Evolutionary conservation across 495 filamentous ascomycete genomes (phyloP).

Genomic region (Penicillium waksmanii): DNA sequence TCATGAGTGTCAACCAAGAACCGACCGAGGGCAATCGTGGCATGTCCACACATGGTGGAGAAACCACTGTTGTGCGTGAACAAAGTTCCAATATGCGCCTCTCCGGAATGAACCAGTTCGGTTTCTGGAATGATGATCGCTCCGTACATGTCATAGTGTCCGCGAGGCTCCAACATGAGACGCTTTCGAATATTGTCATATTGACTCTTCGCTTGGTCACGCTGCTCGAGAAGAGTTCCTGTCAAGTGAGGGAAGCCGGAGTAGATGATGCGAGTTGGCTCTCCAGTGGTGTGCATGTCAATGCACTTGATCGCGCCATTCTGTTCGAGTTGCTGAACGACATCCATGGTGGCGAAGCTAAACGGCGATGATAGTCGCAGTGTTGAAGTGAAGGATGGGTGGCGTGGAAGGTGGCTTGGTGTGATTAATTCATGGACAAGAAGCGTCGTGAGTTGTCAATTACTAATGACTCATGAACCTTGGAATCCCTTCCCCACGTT

Average conservation of each 20-base stretch:
- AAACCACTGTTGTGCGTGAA: slow-evolving; percentile 72
- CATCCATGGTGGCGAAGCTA: background rate
- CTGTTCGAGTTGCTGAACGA: background rate
- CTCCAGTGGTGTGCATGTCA: slow-evolving; percentile 42
- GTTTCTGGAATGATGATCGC: slow-evolving; percentile 34
- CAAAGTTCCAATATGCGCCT: slow-evolving; percentile 41
- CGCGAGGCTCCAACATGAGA: slow-evolving; percentile 39
- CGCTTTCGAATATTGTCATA: slow-evolving; percentile 33
- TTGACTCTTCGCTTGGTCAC: slow-evolving; percentile 25
- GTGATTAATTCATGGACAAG: background rate
- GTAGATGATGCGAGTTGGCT: slow-evolving; percentile 38
- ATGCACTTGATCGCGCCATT: slow-evolving; percentile 26
- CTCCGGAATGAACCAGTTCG: slow-evolving; percentile 37
- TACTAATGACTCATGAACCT: background rate
- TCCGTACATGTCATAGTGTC: slow-evolving; percentile 40
- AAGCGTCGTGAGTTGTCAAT: background rate
- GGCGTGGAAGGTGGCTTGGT: background rate
- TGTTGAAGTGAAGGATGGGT: too few species aligned
- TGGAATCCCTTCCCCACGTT: background rate
- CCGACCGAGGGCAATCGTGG: slow-evolving; percentile 36
- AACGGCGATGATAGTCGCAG: background rate
- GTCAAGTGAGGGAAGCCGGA: slow-evolving; percentile 30
- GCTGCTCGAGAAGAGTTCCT: slow-evolving; percentile 33
- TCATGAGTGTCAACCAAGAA: slow-evolving; percentile 30
- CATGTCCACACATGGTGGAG: slow-evolving; percentile 68